Conservation (phyloP, 2,329 filamentous ascomycete species). For the Dothidotthia symphoricarpi region DNA sequence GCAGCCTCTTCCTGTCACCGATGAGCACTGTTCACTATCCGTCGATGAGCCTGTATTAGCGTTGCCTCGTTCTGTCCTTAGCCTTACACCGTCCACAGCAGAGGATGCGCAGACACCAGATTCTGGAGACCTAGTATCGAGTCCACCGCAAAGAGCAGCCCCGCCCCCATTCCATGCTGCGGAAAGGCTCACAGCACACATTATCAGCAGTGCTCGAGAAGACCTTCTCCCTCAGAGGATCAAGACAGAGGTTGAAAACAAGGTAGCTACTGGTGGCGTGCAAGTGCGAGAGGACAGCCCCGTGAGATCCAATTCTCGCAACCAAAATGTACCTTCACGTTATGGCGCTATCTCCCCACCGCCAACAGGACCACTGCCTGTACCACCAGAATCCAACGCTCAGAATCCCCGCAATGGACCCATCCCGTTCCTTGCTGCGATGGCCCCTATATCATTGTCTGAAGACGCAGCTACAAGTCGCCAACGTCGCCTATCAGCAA, state of each 20-base stretch:
- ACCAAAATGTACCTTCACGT: constrained; percentile 27
- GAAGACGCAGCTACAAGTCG: constrained; percentile 10
- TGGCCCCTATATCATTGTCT: constrained; percentile 7
- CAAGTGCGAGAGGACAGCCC: constrained; percentile 20
- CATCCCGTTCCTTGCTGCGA: constrained; percentile 6
- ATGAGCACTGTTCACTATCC: constrained; percentile 32
- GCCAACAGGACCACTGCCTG: constrained; percentile 25
- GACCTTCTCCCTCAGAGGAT: constrained; percentile 1
- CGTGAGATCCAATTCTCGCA: constrained; percentile 24
- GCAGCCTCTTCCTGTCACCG: constrained; percentile 39
- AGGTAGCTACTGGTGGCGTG: not conserved
- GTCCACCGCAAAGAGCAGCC: not conserved
- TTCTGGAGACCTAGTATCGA: not conserved
- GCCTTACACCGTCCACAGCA: constrained; percentile 25
- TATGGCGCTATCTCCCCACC: constrained; percentile 31
- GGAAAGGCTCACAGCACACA: constrained; percentile 8
- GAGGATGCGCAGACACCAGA: constrained; percentile 11
- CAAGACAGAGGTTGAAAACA: not conserved
- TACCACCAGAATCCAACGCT: constrained; percentile 22
- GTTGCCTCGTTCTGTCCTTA: constrained; percentile 36
- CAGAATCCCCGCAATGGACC: constrained; percentile 28
- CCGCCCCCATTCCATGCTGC: not conserved
- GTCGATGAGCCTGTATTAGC: constrained; percentile 12
- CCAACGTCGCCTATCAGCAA: constrained; percentile 30
- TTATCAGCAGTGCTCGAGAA: constrained; percentile 7